These are phyloP conservation scores for Ballota nigra DNA, from an alignment of 257 asterid genomes.

Conservation along the genomic window DNA sequence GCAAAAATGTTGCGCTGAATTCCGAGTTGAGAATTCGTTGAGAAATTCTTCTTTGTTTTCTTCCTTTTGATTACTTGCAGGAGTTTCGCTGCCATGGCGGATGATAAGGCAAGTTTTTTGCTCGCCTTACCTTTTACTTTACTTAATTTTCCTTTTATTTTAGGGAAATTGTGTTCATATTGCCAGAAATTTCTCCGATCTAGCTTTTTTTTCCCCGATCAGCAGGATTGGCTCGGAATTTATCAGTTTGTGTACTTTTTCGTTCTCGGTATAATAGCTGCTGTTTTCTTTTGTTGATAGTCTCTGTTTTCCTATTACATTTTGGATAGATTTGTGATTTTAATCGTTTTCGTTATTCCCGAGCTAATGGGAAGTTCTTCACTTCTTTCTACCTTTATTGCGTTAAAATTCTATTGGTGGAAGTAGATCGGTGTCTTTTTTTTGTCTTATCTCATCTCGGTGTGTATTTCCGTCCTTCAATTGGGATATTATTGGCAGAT, in stretches of 20 bases:
- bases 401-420: not conserved
- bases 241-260: not conserved
- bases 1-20: constrained; percentile 21
- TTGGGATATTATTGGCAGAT: not conserved
- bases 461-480: not conserved
- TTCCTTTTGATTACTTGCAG: constrained; percentile 12
- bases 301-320: not conserved
- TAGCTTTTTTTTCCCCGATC: not conserved
- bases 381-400: not conserved
- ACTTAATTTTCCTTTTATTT: not conserved
- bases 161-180: not conserved
- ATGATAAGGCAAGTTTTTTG: constrained; percentile 41
- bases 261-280: too few species aligned
- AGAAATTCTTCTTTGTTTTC: constrained; percentile 5
- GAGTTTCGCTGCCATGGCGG: constrained; percentile 38
- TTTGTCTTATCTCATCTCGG: not conserved
- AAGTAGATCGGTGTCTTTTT: not conserved
- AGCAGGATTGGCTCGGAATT: constrained; percentile 5
- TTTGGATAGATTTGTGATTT: constrained; percentile 11
- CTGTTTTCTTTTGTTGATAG: not conserved
- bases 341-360: not conserved
- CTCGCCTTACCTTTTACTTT: not conserved
- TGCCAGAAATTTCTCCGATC: not conserved
- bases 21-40: not conserved
- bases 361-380: not conserved